Base-by-base conservation (phyloP, 2,329 filamentous ascomycete species). In the Neonectria neomacrospora region DNA sequence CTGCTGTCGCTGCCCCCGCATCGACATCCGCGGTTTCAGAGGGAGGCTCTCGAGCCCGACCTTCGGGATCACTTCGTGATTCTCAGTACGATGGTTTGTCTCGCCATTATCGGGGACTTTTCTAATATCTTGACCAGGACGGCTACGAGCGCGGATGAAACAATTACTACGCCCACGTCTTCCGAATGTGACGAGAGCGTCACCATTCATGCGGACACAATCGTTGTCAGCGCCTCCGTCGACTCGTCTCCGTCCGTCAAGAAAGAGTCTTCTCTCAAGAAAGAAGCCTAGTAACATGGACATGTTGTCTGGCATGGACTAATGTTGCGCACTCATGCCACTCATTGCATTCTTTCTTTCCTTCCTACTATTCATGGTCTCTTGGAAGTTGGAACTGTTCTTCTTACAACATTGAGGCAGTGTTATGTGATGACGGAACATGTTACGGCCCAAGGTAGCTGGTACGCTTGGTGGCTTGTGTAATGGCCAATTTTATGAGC, bases 181-280 rank as follows among this genome's bases (percentile, higher is more conserved):
- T 85, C 83, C 50, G 82, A 85, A 66, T 82, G 78, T 62, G 84
- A 86, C 66, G 85, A 88, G 71, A 83, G 81, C 63, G 80, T 82
- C 60, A 86, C 85, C n/a, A 81, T 87, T 69, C 81, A 82, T 64
- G 81, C 84, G 51, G 83, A 87, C 65, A 80, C 81, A 58, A 80
- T 80, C 54, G 76, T 80, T 58, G 80, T 79, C 57, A 79, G 67
- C 83, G 81, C 72, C 79, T 81, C 67, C 78, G 60, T 71, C 50
- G 61, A 82, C 67, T 82, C 81, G 26, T 87, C 85, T 45, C 85
- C 85, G 26, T 74, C 77, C 14, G 71, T 75, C 61, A 84, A 84
- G 70, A 76, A 78, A 70, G 81, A 82, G 64, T 74, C 41, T 37
- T 63, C 50, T 22, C 22, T 41, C 34, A 76, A 77, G 67, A 75